Base-by-base conservation (phyloP, 768 basidiomycete species). In the Rhodotorula graminis region DNA sequence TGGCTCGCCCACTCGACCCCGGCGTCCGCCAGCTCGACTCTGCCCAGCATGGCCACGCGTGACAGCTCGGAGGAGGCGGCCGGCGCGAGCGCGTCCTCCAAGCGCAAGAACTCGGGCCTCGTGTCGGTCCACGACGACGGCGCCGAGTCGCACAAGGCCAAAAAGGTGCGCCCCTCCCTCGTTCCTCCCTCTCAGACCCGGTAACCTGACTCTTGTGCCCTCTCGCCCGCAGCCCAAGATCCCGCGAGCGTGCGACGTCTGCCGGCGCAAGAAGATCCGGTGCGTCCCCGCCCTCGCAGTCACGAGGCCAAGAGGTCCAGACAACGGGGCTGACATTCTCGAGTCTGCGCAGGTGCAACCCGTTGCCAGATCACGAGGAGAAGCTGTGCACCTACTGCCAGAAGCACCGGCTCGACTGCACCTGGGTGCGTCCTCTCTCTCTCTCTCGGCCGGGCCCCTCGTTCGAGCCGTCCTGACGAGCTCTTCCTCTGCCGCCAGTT, bases 321-420 rank as follows among this genome's bases (percentile, higher is more conserved):
- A 29, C 71, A 12, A 18, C 18, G 14, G 3, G 14, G 47, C 63
- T 69, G 31, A 31, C 58, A 65, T 66, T 65, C 70, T 70, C 76
- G 19, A 19, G 31, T 15, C 18, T 12, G 55, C 47, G 6, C 78
- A 85, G 87, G 77, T 98, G 96, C 82, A 95, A 98, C 79, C 86
- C 96, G 77, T 84, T 98, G 27, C 50, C 85, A 1, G 91, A 93
- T 77, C 81, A 86, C 61, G 89, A 92, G 5, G 90, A 90, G 0
- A 88, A 90, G 27, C 79, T 90, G 61, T 97, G 93, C 80, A 90
- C 93, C 77, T 94, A 97, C 81, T 98, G 95, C 85, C 91, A 92
- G 79, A 91, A 93, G 80, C 92, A 93, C 78, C 86, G 87, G 57
- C 91, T 93, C 76, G 92, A 95, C 75, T 96, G 95, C 81, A 96